Base-by-base conservation (phyloP, 441 rosid genomes). In the Populus trichocarpa region DNA sequence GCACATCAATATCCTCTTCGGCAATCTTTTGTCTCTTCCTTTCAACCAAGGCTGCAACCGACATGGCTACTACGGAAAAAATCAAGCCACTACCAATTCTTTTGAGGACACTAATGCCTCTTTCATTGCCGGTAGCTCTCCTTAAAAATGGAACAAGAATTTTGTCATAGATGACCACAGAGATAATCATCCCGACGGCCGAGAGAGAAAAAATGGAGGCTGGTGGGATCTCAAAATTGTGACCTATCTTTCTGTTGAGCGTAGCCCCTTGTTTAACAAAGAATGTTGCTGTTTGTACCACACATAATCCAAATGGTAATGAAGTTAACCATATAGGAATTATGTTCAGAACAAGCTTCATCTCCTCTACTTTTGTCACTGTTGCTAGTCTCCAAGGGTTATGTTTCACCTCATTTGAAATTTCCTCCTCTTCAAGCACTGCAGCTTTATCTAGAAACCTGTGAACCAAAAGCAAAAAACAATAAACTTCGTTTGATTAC, bases 371-470 rank as follows among this genome's bases (percentile, higher is more conserved):
- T 86, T 89, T 91, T 12, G 94, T 90, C 14, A 92, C 95, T 0
- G 94, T 88, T 81, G 94, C 87, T 36, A 93, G 90, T 67, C 79
- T 86, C 98, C 98, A 93, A 0, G 85, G 87, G 68, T 84, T 82
- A 63, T 77, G 40, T 64, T 69, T 73, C 71, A 10, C 63, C 78
- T n/a, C 76, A 77, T 8, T 88, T 89, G 77, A 72, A 63, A 9
- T 77, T 74, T 57, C 85, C 94, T 0, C 84, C 71, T 73, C 74
- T 88, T 90, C 75, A 12, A 85, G 13, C 38, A 89, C 90, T 1
- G 97, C 97, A 20, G 98, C 97, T 88, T 89, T 93, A 81, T 92
- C 98, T 10, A 90, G 90, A 83, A 93, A 93, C 78, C 98, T 93
- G 81, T 26, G 30, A 20, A 32, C 8, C 14, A 28, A 28, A 38